A percentile compares a stretch with the other conserved stretches of the same genome.
phyloP scores from a whole-genome alignment of 768 basidiomycete species.

The Lactarius pseudohatsudake region DNA sequence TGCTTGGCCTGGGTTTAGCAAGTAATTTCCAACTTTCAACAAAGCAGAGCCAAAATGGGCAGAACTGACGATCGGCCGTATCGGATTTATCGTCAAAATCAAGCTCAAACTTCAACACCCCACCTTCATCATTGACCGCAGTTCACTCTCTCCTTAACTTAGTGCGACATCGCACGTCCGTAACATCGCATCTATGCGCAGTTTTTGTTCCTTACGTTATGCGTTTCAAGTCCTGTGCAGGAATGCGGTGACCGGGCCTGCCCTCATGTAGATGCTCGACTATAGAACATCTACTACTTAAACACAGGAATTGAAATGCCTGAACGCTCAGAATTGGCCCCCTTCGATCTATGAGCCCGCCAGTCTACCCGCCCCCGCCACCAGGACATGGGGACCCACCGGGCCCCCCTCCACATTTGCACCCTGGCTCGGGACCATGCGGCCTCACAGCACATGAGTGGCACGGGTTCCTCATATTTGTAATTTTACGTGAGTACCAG shows the following conservation, averaged over 20 bases:
- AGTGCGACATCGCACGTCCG: neutral
- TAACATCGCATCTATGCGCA: neutral
- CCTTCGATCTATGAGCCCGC: neutral
- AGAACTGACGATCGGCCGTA: neutral
- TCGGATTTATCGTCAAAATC: neutral
- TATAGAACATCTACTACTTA: neutral
- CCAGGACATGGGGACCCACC: neutral
- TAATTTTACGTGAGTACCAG: constrained; percentile 1
- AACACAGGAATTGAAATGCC: neutral
- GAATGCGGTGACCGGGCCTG: neutral
- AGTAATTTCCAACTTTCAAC: neutral
- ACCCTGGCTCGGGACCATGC: neutral
- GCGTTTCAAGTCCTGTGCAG: neutral
- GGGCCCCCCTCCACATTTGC: neutral
- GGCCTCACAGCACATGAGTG: constrained; percentile 4
- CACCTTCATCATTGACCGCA: neutral
- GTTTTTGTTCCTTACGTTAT: neutral
- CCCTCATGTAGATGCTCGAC: neutral
- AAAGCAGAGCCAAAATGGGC: neutral
- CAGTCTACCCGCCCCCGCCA: neutral
- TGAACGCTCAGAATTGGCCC: neutral
- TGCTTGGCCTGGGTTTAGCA: neutral
- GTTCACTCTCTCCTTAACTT: neutral
- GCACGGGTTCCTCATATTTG: constrained; percentile 4
- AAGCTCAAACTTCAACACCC: too few species aligned